Percentiles rank a stretch among this genome's conserved stretches.
These are phyloP conservation scores for Hypoxylon cercidicola DNA, from an alignment of 495 filamentous ascomycete genomes.

Conservation along the genomic window DNA sequence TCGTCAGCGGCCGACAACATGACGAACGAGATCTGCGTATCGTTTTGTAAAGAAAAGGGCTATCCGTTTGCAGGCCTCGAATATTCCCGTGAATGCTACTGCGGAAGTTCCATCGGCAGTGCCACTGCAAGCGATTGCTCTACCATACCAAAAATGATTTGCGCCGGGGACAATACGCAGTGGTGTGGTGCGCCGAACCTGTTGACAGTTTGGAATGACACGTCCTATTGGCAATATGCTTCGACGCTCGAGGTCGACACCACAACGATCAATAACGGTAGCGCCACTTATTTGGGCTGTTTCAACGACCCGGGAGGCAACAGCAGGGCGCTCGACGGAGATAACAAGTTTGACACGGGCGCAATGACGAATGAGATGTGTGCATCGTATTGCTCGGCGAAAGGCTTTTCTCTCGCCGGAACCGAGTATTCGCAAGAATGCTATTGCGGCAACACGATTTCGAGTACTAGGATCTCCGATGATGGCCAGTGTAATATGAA, in stretches of 20 bases:
- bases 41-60: slow-evolving; percentile 46
- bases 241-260: slow-evolving; percentile 7
- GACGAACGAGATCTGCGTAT: slow-evolving; percentile 54
- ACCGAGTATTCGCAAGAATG: slow-evolving; percentile 56
- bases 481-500: slow-evolving; percentile 48
- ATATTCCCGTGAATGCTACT: slow-evolving; percentile 47
- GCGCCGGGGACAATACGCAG: slow-evolving; percentile 49
- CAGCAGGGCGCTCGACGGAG: slow-evolving; percentile 34
- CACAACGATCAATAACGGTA: slow-evolving; percentile 29
- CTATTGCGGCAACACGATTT: slow-evolving; percentile 49
- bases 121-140: slow-evolving; percentile 39
- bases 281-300: slow-evolving; percentile 24
- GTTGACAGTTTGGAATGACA: slow-evolving; percentile 54
- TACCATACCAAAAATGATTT: slow-evolving; percentile 41
- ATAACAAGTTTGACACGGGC: slow-evolving; percentile 41
- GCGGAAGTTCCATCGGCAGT: slow-evolving; percentile 38
- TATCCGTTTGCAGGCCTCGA: slow-evolving; percentile 55
- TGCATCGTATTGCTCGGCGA: slow-evolving; percentile 47
- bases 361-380: slow-evolving; percentile 58
- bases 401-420: slow-evolving; percentile 51
- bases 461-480: slow-evolving; percentile 39
- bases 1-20: slow-evolving; percentile 34
- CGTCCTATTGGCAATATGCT: slow-evolving; percentile 27
- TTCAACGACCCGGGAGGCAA: slow-evolving; percentile 34
- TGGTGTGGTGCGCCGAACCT: slow-evolving; percentile 55